These are phyloP conservation scores for Boletus subcaerulescens DNA, from an alignment of 768 basidiomycete genomes.

Conservation along the genomic window DNA sequence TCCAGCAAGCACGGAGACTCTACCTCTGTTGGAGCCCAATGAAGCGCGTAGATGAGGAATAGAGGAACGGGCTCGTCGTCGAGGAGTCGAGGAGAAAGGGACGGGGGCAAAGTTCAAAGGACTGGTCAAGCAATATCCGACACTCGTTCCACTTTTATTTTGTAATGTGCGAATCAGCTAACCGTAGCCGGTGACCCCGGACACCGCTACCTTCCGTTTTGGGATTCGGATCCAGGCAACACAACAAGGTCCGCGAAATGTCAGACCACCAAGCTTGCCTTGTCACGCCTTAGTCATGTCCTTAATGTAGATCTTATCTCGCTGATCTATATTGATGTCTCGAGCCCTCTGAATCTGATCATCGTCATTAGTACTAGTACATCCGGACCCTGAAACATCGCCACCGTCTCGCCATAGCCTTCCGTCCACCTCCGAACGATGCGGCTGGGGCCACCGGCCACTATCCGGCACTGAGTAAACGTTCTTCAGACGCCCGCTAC, in stretches of 20 bases:
- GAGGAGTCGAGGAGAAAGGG: background rate
- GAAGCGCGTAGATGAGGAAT: background rate
- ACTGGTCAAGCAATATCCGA: background rate
- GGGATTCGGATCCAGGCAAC: background rate
- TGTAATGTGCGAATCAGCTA: slow-evolving; percentile 22
- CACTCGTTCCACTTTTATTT: slow-evolving; percentile 32
- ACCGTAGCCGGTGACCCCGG: slow-evolving; percentile 21
- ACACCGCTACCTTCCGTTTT: slow-evolving; percentile 14
- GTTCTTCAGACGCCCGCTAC: background rate
- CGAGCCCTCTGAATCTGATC: too few relatives aligned
- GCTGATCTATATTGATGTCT: too few relatives aligned
- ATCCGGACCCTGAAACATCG: too few relatives aligned
- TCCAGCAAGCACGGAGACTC: background rate
- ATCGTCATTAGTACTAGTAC: too few relatives aligned
- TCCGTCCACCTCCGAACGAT: too few relatives aligned
- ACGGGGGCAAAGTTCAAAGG: background rate
- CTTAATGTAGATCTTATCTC: background rate
- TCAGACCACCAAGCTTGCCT: too few relatives aligned
- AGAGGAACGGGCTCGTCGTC: background rate
- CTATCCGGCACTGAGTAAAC: background rate
- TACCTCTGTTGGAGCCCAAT: background rate
- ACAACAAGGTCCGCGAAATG: too few relatives aligned
- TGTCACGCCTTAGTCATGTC: too few relatives aligned
- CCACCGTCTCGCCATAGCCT: too few relatives aligned
- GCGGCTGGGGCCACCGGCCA: background rate